Percentiles rank a stretch among this genome's conserved stretches.
These are phyloP conservation scores for Austropuccinia psidii DNA, from an alignment of 1,284 basidiomycete species.

Conservation along the genomic window DNA sequence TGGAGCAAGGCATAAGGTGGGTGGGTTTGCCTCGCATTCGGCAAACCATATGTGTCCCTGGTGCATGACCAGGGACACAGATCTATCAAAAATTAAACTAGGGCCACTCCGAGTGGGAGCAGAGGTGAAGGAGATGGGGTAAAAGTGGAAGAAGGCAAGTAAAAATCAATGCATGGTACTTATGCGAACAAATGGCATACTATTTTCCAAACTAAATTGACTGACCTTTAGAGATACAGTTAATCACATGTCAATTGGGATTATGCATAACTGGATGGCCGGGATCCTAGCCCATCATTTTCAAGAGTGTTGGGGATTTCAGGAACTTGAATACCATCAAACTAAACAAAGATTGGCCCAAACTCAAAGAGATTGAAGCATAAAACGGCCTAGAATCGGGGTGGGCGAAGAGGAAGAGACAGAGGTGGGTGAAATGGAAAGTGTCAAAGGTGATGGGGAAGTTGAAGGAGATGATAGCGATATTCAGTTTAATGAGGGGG, in stretches of 20 bases:
- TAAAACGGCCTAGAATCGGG: neutral
- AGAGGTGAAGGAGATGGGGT: neutral
- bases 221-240: slow-evolving; percentile 2
- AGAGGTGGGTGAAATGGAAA: no score
- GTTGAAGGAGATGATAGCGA: no score
- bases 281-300: slow-evolving; percentile 27
- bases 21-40: slow-evolving; percentile 8
- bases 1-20: slow-evolving; percentile 5
- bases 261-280: slow-evolving; percentile 30
- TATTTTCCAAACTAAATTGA: slow-evolving; percentile 3
- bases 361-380: neutral
- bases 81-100: neutral
- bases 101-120: neutral
- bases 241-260: neutral
- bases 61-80: neutral
- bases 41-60: slow-evolving; percentile 7
- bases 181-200: neutral
- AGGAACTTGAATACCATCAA: neutral
- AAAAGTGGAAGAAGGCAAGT: neutral
- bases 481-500: no score
- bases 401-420: no score
- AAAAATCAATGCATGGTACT: neutral
- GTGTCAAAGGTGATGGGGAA: no score
- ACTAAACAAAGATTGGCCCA: neutral
- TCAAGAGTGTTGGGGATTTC: slow-evolving; percentile 15